Evolutionary conservation across 257 asterid genomes (phyloP).

Genomic region (Solanum rostratum): DNA sequence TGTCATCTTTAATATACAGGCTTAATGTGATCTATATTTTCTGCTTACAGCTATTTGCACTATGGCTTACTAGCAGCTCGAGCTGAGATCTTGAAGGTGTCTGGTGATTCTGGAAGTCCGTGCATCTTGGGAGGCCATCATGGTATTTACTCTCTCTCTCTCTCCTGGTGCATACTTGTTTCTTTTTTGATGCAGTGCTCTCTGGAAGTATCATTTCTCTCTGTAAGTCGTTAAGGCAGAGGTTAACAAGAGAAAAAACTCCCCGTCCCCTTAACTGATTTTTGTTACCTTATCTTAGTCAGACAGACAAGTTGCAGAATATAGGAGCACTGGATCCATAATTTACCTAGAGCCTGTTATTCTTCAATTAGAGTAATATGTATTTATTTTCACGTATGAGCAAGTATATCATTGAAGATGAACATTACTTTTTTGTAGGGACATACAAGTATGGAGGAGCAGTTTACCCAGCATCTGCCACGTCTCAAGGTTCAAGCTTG

Average conservation of each 20-base stretch:
- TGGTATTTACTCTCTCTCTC: slow-evolving; percentile 11
- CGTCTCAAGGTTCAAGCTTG: slow-evolving; percentile 65
- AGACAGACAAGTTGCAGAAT: background rate
- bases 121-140: slow-evolving; percentile 28
- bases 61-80: slow-evolving; percentile 45
- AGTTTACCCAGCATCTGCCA: slow-evolving; percentile 44
- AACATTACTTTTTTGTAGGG: slow-evolving; percentile 27
- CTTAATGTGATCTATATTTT: background rate
- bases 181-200: background rate
- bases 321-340: background rate
- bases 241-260: background rate
- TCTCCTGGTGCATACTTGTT: background rate
- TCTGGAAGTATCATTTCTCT: background rate
- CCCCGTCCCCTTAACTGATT: background rate
- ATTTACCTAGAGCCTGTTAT: background rate
- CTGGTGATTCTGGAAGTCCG: slow-evolving; percentile 28
- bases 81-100: slow-evolving; percentile 37
- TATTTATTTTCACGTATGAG: background rate
- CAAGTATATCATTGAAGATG: background rate
- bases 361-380: background rate
- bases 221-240: background rate
- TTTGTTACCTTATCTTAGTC: background rate
- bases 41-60: slow-evolving; percentile 24
- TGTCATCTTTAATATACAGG: background rate
- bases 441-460: slow-evolving; percentile 70